Percentiles rank a stretch among this genome's conserved stretches.
phyloP scores from a whole-genome alignment of 108 stramenopile species.

The Aurantiochytrium sp. region DNA sequence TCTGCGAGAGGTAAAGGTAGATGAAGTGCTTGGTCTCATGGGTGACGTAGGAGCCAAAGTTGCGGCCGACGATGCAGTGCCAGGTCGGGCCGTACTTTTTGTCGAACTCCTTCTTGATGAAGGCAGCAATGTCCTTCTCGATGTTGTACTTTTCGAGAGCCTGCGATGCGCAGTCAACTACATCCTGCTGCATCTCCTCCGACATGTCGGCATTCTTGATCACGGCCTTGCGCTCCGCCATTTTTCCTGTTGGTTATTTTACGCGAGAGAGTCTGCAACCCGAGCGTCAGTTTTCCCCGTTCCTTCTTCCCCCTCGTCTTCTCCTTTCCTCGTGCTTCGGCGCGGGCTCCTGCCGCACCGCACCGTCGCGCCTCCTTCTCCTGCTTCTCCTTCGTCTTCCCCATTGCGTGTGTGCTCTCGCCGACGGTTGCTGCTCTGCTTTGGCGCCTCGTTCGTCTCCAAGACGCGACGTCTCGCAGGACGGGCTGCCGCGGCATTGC shows the following conservation, averaged over 20 bases:
- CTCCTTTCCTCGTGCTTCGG: too few relatives aligned
- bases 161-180: slow-evolving; percentile 94
- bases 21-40: slow-evolving; percentile 99
- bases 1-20: slow-evolving; percentile 98
- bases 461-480: too few relatives aligned
- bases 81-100: slow-evolving; percentile 97
- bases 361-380: too few relatives aligned
- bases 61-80: slow-evolving; percentile 81
- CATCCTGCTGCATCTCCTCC: slow-evolving; percentile 99
- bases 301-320: too few relatives aligned
- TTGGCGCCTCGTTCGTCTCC: too few relatives aligned
- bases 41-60: slow-evolving; percentile 84
- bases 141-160: slow-evolving; percentile 99
- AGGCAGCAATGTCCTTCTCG: slow-evolving; percentile 99
- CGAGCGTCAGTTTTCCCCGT: too few relatives aligned
- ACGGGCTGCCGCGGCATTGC: too few relatives aligned
- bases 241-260: slow-evolving; percentile 6
- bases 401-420: too few relatives aligned
- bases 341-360: too few relatives aligned
- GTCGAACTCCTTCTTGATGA: slow-evolving; percentile 99
- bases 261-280: too few relatives aligned
- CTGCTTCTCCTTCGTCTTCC: too few relatives aligned
- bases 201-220: slow-evolving; percentile 99
- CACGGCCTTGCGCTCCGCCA: slow-evolving; percentile 91
- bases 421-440: too few relatives aligned